phyloP scores from a whole-genome alignment of 345 rosid species.

The Salix caprea region DNA sequence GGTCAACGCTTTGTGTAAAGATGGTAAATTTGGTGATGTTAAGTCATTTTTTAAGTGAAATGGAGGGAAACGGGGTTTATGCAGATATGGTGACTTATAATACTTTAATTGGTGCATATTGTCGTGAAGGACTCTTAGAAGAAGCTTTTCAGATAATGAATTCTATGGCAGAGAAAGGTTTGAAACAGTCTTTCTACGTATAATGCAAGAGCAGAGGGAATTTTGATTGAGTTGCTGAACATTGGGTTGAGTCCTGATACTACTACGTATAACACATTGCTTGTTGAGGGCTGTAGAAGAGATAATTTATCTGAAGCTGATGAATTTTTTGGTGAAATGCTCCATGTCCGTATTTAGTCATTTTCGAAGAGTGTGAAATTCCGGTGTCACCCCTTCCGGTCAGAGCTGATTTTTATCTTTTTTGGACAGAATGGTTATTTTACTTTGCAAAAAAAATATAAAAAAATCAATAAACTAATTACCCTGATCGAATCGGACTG shows the following conservation, averaged over 20 bases:
- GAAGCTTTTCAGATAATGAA: conserved; percentile 60
- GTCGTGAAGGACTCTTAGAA: conserved; percentile 52
- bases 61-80: conserved; percentile 56
- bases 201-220: conserved; percentile 60
- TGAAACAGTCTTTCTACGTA: conserved; percentile 62
- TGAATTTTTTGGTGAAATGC: conserved; percentile 51
- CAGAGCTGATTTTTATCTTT: no score
- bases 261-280: conserved; percentile 60
- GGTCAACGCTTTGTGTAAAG: conserved; percentile 90
- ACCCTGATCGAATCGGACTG: no score
- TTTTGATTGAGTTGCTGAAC: conserved; percentile 51
- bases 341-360: neutral
- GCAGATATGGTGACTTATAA: conserved; percentile 68
- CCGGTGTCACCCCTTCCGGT: no score
- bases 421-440: no score
- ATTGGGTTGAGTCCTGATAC: conserved; percentile 62
- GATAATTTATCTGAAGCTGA: conserved; percentile 47
- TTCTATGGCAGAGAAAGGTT: conserved; percentile 54
- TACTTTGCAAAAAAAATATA: no score
- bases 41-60: conserved; percentile 36
- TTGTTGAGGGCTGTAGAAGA: conserved; percentile 60
- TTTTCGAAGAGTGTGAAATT: no score
- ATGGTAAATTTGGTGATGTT: conserved; percentile 42
- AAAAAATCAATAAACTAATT: no score
- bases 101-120: conserved; percentile 61